phyloP scores from a whole-genome alignment of 1,284 basidiomycete species.

The Cutaneotrichosporon sp. region DNA sequence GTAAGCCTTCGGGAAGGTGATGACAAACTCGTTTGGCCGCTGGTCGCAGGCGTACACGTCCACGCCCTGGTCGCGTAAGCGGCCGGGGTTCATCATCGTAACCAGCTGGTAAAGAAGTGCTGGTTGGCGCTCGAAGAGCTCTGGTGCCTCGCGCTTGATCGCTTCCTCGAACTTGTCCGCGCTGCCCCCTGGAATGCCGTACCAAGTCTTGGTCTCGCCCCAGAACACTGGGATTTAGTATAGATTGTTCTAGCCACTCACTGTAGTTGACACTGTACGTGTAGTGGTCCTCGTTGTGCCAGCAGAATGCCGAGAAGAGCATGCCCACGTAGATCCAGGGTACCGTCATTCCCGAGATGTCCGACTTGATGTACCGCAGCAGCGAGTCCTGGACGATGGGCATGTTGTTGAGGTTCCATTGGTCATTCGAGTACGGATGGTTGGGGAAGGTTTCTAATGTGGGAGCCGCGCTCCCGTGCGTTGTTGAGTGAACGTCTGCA shows the following conservation, averaged over 20 bases:
- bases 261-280: constrained; percentile 95
- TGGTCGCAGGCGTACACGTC: constrained; percentile 93
- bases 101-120: constrained; percentile 96
- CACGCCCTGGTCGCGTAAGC: constrained; percentile 84
- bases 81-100: constrained; percentile 94
- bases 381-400: constrained; percentile 80
- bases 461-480: constrained; percentile 95
- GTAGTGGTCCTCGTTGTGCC: constrained; percentile 99
- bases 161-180: constrained; percentile 96
- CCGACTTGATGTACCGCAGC: constrained; percentile 84
- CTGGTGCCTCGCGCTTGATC: constrained; percentile 91
- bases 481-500: constrained; percentile 96
- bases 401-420: constrained; percentile 98
- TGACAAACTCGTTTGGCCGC: constrained; percentile 93
- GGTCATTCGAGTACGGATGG: constrained; percentile 81
- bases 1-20: constrained; percentile 97
- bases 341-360: constrained; percentile 99
- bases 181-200: constrained; percentile 90
- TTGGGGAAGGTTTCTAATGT: constrained; percentile 89
- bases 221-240: constrained; percentile 74
- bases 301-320: constrained; percentile 99
- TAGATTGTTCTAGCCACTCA: constrained; percentile 54
- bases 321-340: constrained; percentile 99
- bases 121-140: constrained; percentile 97
- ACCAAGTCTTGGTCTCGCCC: constrained; percentile 99